Percentiles rank a stretch among this genome's conserved stretches.
Evolutionary conservation across 306 rosid genomes (phyloP).

Genomic region (Trifolium repens): DNA sequence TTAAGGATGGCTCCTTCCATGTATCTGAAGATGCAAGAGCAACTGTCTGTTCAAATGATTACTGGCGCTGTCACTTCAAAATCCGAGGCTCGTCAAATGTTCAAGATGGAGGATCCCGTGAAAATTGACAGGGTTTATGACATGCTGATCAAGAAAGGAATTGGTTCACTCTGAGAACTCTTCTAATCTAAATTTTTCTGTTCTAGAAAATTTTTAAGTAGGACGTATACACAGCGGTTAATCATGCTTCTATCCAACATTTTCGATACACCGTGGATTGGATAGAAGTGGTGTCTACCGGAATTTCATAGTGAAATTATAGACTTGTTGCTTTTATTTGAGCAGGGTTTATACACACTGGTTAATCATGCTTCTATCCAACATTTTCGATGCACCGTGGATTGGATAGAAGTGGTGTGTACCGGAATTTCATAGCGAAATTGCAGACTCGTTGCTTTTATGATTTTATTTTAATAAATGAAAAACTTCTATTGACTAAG

Average conservation of each 20-base stretch:
- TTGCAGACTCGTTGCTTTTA: background rate
- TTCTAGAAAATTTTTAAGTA: background rate
- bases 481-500: background rate
- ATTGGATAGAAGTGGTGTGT: background rate
- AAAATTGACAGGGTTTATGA: constrained; percentile 82
- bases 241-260: background rate
- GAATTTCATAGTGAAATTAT: background rate
- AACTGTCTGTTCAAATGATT: constrained; percentile 64
- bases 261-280: background rate
- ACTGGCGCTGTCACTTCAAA: constrained; percentile 62
- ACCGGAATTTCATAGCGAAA: background rate
- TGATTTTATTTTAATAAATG: too few relatives aligned
- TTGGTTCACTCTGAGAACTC: constrained; percentile 63
- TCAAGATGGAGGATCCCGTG: constrained; percentile 77
- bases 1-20: constrained; percentile 61
- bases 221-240: constrained; percentile 21
- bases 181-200: constrained; percentile 30
- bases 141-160: constrained; percentile 85
- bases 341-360: too few relatives aligned
- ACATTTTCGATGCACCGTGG: background rate
- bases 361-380: background rate
- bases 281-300: background rate
- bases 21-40: constrained; percentile 82
- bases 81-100: constrained; percentile 79
- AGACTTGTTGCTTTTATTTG: too few relatives aligned